A percentile compares a stretch with the other conserved stretches of the same genome.
Conservation (phyloP, 1,284 basidiomycete species). For the Cryptococcus sp. region DNA sequence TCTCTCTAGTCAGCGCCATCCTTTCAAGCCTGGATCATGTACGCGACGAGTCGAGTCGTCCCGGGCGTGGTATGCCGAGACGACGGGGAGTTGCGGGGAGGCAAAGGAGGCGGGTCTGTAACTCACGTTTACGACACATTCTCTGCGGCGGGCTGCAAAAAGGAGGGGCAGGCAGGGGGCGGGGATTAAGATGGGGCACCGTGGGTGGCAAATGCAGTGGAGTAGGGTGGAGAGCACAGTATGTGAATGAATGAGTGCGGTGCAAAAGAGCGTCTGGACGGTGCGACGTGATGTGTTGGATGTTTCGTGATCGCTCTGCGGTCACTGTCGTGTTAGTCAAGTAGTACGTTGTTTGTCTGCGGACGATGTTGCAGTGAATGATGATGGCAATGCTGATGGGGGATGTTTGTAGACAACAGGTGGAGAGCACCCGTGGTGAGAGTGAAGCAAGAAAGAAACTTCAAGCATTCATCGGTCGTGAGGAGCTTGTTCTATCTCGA, state of each 20-base stretch:
- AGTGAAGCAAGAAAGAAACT: too few species aligned
- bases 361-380: too few species aligned
- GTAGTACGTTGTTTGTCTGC: too few species aligned
- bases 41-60: background rate
- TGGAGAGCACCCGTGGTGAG: too few species aligned
- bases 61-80: background rate
- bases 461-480: too few species aligned
- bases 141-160: background rate
- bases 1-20: too few species aligned
- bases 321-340: too few species aligned
- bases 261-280: background rate
- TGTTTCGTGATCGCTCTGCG: background rate
- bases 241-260: background rate
- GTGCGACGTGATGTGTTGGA: background rate
- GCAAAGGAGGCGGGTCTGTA: background rate
- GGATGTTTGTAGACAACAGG: too few species aligned
- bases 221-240: background rate
- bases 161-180: background rate
- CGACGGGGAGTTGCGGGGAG: background rate
- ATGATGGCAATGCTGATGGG: too few species aligned
- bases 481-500: too few species aligned
- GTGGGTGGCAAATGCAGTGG: background rate
- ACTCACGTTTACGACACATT: slow-evolving; percentile 4
- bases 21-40: background rate
- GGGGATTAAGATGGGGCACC: too few species aligned